phyloP scores from a whole-genome alignment of 176 grass and related monocot genomes.

The Puccinellia tenuiflora region DNA sequence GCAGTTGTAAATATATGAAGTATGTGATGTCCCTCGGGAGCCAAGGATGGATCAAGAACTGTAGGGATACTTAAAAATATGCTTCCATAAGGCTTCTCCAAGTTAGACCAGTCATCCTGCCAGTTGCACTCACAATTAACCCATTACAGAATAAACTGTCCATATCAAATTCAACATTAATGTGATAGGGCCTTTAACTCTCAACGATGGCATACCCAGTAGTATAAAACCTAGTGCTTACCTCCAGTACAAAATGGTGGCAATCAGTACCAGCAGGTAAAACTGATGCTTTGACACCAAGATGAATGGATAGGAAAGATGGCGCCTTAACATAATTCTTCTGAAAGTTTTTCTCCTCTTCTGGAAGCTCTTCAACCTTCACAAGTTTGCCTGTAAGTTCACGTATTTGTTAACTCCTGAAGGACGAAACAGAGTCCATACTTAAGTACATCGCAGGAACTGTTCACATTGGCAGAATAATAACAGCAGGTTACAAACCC shows the following conservation, averaged over 20 bases:
- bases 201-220: background rate
- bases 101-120: slow-evolving; percentile 85
- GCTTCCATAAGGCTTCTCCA: slow-evolving; percentile 90
- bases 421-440: background rate
- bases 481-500: background rate
- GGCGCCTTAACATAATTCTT: slow-evolving; percentile 90
- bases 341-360: slow-evolving; percentile 92
- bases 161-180: background rate
- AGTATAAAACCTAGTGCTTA: slow-evolving; percentile 27
- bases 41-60: slow-evolving; percentile 88
- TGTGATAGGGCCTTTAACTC: background rate
- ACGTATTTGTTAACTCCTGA: slow-evolving; percentile 1
- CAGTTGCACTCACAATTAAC: slow-evolving; percentile 6
- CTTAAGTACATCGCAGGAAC: background rate
- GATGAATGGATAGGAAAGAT: slow-evolving; percentile 96
- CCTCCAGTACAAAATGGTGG: slow-evolving; percentile 97
- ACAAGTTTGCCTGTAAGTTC: slow-evolving; percentile 67
- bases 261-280: slow-evolving; percentile 84
- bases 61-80: slow-evolving; percentile 98
- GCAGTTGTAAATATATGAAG: slow-evolving; percentile 95
- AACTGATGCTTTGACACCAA: slow-evolving; percentile 85
- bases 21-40: slow-evolving; percentile 89
- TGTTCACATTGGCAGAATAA: background rate
- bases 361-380: slow-evolving; percentile 80
- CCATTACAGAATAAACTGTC: background rate